Evolutionary conservation across 768 basidiomycete species (phyloP).

Genomic region (Lyophyllum semitale): DNA sequence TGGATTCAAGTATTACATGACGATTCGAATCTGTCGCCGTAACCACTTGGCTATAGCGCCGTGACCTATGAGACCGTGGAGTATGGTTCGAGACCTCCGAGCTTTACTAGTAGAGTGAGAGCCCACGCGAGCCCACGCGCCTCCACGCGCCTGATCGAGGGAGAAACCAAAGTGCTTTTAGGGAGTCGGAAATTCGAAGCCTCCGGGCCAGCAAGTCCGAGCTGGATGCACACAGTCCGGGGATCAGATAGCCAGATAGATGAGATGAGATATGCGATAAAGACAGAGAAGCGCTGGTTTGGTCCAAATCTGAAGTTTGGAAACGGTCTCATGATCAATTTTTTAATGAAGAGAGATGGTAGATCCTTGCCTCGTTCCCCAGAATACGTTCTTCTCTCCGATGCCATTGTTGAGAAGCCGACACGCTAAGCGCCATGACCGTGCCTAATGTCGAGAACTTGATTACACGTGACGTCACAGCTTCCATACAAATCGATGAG

Average conservation of each 20-base stretch:
- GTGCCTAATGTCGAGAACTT: not conserved
- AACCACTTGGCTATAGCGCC: constrained; percentile 72
- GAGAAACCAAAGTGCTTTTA: not conserved
- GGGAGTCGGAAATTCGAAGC: not conserved
- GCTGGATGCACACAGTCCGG: not conserved
- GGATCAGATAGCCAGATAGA: not conserved
- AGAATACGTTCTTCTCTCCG: no score
- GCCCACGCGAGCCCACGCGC: not conserved
- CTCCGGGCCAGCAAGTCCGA: not conserved
- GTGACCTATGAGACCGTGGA: not conserved
- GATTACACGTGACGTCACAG: not conserved
- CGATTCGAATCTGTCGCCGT: constrained; percentile 70
- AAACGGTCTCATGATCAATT: no score
- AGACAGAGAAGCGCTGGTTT: no score
- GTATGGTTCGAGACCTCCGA: not conserved
- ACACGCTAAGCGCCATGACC: not conserved
- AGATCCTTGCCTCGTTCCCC: not conserved
- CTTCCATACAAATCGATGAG: not conserved
- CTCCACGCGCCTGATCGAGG: not conserved
- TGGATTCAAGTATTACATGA: not conserved
- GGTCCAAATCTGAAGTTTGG: no score
- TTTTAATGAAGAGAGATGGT: not conserved
- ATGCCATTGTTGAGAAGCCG: no score
- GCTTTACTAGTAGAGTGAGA: not conserved
- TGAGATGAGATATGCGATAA: no score